Base-by-base conservation (phyloP, 1,139 yeast genomes). In the Arxiozyma slooffiae region DNA sequence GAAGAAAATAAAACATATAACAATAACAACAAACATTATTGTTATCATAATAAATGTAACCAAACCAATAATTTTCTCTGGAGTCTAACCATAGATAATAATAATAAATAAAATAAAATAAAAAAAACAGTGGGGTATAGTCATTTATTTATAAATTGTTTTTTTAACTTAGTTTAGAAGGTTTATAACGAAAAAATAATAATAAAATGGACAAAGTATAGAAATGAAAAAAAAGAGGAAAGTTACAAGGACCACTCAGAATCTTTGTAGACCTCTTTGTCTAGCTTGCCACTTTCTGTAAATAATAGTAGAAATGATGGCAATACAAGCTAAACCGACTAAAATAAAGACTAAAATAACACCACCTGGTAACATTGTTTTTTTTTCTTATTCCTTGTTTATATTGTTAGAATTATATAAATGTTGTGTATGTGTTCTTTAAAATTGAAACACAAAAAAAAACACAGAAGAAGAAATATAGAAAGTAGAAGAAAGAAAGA, bases 271-370 rank as follows among this genome's bases (percentile, higher is more conserved):
- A 59, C 72, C 72, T 50, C 61, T 57, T 57, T 65, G 71, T 64
- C 70, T 71, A 48, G 66, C 71, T 53, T 67, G 64, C 58, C 63
- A 48, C 51, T 62, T 59, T 56, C 62, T 71, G 67, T 61, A 64
- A 50, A 53, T 46, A 55, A 66, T 56, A 50, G 68, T 62, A 48
- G 50, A 41, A 52, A 65, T 43, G 52, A 71, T 60, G 50, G 68
- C 73, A 54, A 64, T 50, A 67, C 71, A 70, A 56, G 76, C 74
- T 59, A 74, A 70, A 59, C 71, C 71, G 58, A 75, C 62, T 55
- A 76, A 65, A 64, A 72, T 67, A 65, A 76, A 73, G 57, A 75
- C 80, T 62, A 75, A 70, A 63, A 75, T 75, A 64, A 75, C 79
- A 67, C 79, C 79, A 59, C 73, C 72, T 67, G 80, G 79, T 63